A percentile compares a stretch with the other conserved stretches of the same genome.
Evolutionary conservation across 2,329 filamentous ascomycete species (phyloP).

Genomic region (Aureobasidium pullulans): DNA sequence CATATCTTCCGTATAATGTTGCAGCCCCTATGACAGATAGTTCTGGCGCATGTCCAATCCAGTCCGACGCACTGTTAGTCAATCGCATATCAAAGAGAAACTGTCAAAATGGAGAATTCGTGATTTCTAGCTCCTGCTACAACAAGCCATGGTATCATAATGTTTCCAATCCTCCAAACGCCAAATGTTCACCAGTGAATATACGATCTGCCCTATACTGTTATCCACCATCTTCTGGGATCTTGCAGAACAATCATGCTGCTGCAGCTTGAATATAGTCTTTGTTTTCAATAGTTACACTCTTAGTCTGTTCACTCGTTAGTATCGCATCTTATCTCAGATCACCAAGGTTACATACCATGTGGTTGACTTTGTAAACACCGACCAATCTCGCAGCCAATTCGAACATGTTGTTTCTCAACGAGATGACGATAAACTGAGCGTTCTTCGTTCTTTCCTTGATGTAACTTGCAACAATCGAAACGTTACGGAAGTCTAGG

Average conservation of each 20-base stretch:
- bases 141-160: conserved; percentile 11
- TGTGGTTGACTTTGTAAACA: conserved; percentile 99
- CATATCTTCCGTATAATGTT: too few species aligned
- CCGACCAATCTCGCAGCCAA: conserved; percentile 90
- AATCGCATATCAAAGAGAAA: too few species aligned
- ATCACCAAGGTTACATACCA: conserved; percentile 44
- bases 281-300: conserved; percentile 46
- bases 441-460: conserved; percentile 99
- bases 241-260: background rate
- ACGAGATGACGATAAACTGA: conserved; percentile 95
- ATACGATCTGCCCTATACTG: background rate
- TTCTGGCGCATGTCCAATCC: too few species aligned
- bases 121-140: background rate
- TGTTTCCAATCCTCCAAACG: background rate
- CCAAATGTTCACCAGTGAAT: background rate
- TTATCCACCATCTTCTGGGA: background rate
- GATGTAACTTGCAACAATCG: conserved; percentile 97
- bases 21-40: too few species aligned
- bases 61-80: too few species aligned
- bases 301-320: conserved; percentile 39
- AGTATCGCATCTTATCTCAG: background rate
- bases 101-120: background rate
- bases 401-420: conserved; percentile 99
- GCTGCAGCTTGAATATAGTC: conserved; percentile 34
- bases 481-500: conserved; percentile 95